phyloP scores from a whole-genome alignment of 1,139 yeast species.

The Geotrichum macrosporum region DNA sequence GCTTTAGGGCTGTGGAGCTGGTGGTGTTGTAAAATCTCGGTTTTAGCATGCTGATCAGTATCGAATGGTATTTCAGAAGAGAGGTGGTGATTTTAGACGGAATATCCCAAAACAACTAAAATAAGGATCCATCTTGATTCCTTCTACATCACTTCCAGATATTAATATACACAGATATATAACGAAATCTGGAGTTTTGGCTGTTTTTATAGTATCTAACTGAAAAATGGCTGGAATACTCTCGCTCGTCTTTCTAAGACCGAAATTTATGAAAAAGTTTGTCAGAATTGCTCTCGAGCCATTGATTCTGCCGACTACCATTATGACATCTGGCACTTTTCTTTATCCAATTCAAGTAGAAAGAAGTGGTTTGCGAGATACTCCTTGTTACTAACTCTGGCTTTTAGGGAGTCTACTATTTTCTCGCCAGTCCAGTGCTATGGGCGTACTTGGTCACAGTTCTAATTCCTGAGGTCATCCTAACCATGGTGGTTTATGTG shows the following conservation, averaged over 20 bases:
- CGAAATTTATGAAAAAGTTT: constrained; percentile 13
- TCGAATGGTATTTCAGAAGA: constrained; percentile 1
- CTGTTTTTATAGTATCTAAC: too few species aligned
- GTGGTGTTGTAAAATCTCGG: neutral
- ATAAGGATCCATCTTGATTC: too few species aligned
- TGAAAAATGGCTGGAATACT: constrained; percentile 6
- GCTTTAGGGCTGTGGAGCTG: constrained; percentile 8
- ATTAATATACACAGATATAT: too few species aligned
- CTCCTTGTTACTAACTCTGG: constrained; percentile 9
- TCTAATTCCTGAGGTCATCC: constrained; percentile 49
- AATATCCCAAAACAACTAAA: too few species aligned
- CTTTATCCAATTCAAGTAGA: constrained; percentile 29
- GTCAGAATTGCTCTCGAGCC: constrained; percentile 23
- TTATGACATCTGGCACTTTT: constrained; percentile 34
- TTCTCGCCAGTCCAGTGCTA: constrained; percentile 43
- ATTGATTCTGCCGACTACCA: constrained; percentile 26
- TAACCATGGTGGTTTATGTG: constrained; percentile 45
- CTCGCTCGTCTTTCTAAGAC: neutral
- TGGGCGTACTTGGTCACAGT: constrained; percentile 52
- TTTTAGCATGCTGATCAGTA: neutral
- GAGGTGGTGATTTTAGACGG: neutral
- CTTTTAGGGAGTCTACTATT: constrained; percentile 47
- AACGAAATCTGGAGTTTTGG: too few species aligned
- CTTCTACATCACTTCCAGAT: too few species aligned
- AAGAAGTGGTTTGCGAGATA: too few species aligned